Base-by-base conservation (phyloP, 2,329 filamentous ascomycete genomes). In the Trichoderma atrobrunneum region DNA sequence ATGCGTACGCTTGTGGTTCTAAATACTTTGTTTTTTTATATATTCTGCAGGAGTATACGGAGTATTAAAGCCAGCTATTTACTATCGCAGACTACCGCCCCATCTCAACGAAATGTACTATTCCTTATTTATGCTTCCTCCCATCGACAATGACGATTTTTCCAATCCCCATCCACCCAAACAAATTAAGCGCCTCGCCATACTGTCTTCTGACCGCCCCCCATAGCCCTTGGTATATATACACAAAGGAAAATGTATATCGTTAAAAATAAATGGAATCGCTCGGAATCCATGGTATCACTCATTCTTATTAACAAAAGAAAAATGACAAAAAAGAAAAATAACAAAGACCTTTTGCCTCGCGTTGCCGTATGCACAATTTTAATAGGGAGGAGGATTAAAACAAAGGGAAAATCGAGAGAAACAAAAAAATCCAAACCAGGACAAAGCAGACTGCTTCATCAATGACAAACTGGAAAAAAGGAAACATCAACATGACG, bases 271-370 rank as follows among this genome's bases (percentile, higher is more conserved):
- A 54, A 59, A 70, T 36, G 39, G 28, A 54, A n/a, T 39, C 2
- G 5, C 26, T 54, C 21, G 30, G n/a, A 18, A 54, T 36, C 26
- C 66, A 70, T 70, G 66, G 66, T 70, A 70, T 70, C 66, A 70
- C 57, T 70, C 66, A 62, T 61, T 70, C 66, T 71, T 65, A 54
- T 28, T 51, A 12, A 63, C 68, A 60, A 56, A 60, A 32, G 65
- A 36, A 51, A 59, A 61, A 36, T 12, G 21, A 7, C 12, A 36
- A 8, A 36, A 43, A 61, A 68, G 16, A 7, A 36, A 57, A 72
- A 39, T 30, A 26, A 34, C 36, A 34, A 62, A 30, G n/a, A 3
- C 21, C 32, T 18, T 26, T 67, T 67, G 30, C 24, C 66, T 64
- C 18, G 28, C 60, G 57, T 57, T 64, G 30, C 34, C 32, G 43